Conservation (phyloP, 352 stramenopile genomes). For the Peronosclerospora sorghi region DNA sequence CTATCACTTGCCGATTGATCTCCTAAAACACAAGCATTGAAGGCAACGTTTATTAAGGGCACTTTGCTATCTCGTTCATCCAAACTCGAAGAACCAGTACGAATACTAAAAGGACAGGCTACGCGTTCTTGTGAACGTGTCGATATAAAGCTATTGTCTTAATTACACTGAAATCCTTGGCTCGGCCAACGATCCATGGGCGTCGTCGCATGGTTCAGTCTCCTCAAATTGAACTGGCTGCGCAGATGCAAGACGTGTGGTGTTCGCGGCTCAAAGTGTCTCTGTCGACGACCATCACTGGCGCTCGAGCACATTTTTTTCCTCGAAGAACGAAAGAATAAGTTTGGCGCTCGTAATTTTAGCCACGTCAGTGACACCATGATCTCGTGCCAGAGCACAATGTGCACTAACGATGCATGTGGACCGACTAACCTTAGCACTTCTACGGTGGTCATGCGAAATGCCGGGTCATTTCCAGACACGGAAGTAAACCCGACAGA, state of each 20-base stretch:
- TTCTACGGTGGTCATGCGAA: constrained; percentile 29
- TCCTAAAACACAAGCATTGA: too few species aligned
- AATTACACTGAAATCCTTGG: too few species aligned
- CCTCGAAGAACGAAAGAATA: constrained; percentile 76
- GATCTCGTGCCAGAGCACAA: constrained; percentile 32
- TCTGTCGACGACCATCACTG: constrained; percentile 59
- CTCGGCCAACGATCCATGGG: constrained; percentile 47
- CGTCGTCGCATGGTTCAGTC: constrained; percentile 45
- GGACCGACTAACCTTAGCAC: constrained; percentile 11
- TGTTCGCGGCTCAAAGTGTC: constrained; percentile 50
- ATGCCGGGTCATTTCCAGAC: constrained; percentile 21
- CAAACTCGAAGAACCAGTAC: too few species aligned
- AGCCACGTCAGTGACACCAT: constrained; percentile 68
- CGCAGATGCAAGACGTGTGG: constrained; percentile 54
- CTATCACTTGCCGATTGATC: too few species aligned
- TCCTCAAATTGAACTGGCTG: constrained; percentile 59
- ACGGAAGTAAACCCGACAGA: constrained; percentile 24
- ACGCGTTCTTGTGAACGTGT: too few species aligned
- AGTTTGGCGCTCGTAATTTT: constrained; percentile 64
- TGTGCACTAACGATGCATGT: constrained; percentile 15
- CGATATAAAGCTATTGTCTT: too few species aligned
- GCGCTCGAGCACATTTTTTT: constrained; percentile 73
- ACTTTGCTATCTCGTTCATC: too few species aligned
- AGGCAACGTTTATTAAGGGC: too few species aligned
- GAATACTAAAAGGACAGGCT: too few species aligned